Evolutionary conservation across 768 basidiomycete species (phyloP), one percentile per base, ranked within the genome.

Genomic region (Mycena indigotica): DNA sequence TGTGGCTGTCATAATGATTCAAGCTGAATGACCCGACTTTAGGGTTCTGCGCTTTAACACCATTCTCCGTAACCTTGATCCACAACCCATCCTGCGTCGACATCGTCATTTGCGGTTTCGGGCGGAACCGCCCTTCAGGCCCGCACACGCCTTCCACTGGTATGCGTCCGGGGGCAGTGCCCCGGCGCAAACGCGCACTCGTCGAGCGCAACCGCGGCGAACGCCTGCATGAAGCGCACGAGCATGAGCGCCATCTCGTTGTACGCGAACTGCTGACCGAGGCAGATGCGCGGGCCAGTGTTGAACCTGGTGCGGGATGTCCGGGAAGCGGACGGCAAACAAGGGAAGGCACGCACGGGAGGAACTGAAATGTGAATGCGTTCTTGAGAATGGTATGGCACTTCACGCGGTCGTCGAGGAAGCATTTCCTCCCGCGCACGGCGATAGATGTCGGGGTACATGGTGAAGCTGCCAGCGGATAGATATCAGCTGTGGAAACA

Each of bases 401-500:
- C 29, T 74, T 68, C 13, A 80, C 53, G 16, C 81, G 70, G n/a
- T 79, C 68, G 60, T 83, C 82, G 19, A 83, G 67, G 70, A 80
- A 81, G 58, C 8, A 86, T 74, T 65, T 87, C 86, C 32, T 77
- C 72, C 24, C 82, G 76, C 19, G 86, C 77, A 2, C 75, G 73
- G 5, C 63, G 54, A 2, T 79, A 66, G n/a, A 84, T 74, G 4
- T 76, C 65, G 4, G 83, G 84, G 61, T 85, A 74, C 65, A 60
- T 63, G 1, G 58, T 49, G 5, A 63, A 53, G 55, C 62, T 63
- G n/a, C n/a, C n/a, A n/a, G n/a, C 4, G 6, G n/a, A n/a, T n/a
- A n/a, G n/a, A n/a, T n/a, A n/a, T 16, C 2, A 46, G 12, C 17
- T 10, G 32, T 16, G 24, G 23, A 24, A 13, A 13, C 39, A 15